Evolutionary conservation across 352 stramenopile genomes (phyloP).

Genomic region (Phytophthora melonis): DNA sequence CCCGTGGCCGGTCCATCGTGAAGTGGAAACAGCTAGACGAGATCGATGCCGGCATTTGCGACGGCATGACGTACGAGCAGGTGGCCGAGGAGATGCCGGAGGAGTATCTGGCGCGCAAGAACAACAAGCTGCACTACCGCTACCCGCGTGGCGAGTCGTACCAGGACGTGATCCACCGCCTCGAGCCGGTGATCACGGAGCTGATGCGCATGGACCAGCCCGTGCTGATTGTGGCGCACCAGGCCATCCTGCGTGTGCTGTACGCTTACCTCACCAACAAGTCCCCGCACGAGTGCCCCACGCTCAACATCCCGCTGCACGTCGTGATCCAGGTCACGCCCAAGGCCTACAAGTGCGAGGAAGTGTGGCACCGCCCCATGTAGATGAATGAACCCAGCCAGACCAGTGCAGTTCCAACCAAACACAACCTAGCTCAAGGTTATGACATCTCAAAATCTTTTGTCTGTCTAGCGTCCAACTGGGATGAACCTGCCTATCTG

Average conservation of each 20-base stretch:
- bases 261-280: constrained; percentile 98
- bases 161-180: constrained; percentile 97
- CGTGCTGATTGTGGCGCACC: constrained; percentile 94
- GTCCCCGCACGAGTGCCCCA: constrained; percentile 92
- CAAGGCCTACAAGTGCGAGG: constrained; percentile 95
- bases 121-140: constrained; percentile 89
- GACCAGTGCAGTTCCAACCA: constrained; percentile 23
- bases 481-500: background rate
- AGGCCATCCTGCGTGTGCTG: constrained; percentile 95
- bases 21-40: constrained; percentile 96
- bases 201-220: constrained; percentile 96
- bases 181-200: constrained; percentile 98
- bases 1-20: constrained; percentile 66
- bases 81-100: constrained; percentile 96
- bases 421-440: constrained; percentile 15
- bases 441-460: constrained; percentile 10
- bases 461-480: constrained; percentile 24
- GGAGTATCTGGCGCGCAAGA: constrained; percentile 94
- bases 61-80: constrained; percentile 98
- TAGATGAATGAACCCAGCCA: constrained; percentile 40
- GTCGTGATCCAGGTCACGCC: constrained; percentile 96
- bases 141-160: constrained; percentile 97
- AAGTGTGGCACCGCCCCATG: constrained; percentile 93
- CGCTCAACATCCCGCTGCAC: constrained; percentile 93
- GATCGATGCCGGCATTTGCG: constrained; percentile 96